Base-by-base conservation (phyloP, 2,329 filamentous ascomycete genomes). In the Penicillium sp. region DNA sequence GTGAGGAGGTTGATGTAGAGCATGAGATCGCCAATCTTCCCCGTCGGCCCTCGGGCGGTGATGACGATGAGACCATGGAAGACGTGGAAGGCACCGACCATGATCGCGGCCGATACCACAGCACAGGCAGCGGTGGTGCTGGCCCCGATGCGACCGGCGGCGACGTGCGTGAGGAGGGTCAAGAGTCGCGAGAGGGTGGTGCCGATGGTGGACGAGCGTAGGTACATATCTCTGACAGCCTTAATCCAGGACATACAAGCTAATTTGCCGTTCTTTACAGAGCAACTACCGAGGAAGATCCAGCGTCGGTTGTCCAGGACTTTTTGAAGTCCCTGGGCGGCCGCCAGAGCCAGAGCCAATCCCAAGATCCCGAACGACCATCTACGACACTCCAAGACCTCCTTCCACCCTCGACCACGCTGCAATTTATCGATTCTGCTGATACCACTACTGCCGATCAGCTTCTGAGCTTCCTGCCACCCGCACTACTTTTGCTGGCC, bases 131-230 rank as follows among this genome's bases (percentile, higher is more conserved):
- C 65, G 92, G 92, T 59, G 92, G 92, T 63, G 92, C 92, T 59
- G 92, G 92, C 34, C 79, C 90, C 55, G 92, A 84, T 75, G 92
- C 92, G 52, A 96, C 92, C 3, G 93, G 93, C 55, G 93, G 92
- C 62, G 93, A 99, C 73, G 80, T 96, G 66, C 86, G 92, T 76
- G 87, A 95, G 75, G 94, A 97, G 76, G 94, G 94, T 57, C 87
- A 91, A 75, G 87, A 86, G 66, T 86, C 93, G 63, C 84, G 95
- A 79, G 92, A 96, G 77, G 94, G 93, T 59, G 94, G 95, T 73
- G 91, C 91, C 67, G 94, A 97, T 78, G 94, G 95, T 71, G 95
- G 91, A 79, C 87, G 94, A 97, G 94, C 93, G 94, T 99, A 97
- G 93, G 95, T 99, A 77, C 73, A 76, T 74, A 75, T 77, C 73